phyloP scores from a whole-genome alignment of 345 rosid genomes.

The Eucalyptus tenuipes region DNA sequence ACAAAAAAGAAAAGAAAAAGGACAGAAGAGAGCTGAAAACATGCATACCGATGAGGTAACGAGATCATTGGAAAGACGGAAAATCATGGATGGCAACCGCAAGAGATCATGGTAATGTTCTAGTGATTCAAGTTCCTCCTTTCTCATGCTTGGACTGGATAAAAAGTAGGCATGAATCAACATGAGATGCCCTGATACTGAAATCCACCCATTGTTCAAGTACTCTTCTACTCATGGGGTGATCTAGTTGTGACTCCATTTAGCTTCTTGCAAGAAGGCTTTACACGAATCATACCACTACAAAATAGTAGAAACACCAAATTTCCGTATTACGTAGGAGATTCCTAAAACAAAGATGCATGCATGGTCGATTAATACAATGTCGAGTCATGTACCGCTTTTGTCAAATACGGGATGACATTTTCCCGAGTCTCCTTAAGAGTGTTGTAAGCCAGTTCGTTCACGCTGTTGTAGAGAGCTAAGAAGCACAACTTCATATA shows the following conservation, averaged over 20 bases:
- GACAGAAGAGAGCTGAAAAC: neutral
- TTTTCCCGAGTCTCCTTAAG: conserved; percentile 10
- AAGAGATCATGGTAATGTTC: conserved; percentile 8
- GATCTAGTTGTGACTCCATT: conserved; percentile 3
- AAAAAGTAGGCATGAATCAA: conserved; percentile 13
- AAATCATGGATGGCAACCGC: conserved; percentile 14
- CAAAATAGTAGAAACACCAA: neutral
- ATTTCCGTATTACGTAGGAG: neutral
- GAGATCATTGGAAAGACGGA: conserved; percentile 24
- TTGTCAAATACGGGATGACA: conserved; percentile 5
- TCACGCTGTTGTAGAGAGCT: conserved; percentile 18
- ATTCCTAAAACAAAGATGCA: neutral
- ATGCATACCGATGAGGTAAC: conserved; percentile 25
- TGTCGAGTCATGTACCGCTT: conserved; percentile 5
- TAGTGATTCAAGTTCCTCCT: conserved; percentile 1
- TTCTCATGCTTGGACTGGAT: neutral
- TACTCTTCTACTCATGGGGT: conserved; percentile 28
- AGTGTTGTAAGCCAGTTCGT: conserved; percentile 24
- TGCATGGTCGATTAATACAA: neutral
- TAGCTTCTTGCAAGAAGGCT: conserved; percentile 26
- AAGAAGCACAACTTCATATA: neutral
- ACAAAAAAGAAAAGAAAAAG: neutral
- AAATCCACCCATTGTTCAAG: conserved; percentile 18
- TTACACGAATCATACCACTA: conserved; percentile 35
- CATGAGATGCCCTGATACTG: neutral